phyloP scores from a whole-genome alignment of 2,329 filamentous ascomycete species.

The Aspergillus aculeatinus region DNA sequence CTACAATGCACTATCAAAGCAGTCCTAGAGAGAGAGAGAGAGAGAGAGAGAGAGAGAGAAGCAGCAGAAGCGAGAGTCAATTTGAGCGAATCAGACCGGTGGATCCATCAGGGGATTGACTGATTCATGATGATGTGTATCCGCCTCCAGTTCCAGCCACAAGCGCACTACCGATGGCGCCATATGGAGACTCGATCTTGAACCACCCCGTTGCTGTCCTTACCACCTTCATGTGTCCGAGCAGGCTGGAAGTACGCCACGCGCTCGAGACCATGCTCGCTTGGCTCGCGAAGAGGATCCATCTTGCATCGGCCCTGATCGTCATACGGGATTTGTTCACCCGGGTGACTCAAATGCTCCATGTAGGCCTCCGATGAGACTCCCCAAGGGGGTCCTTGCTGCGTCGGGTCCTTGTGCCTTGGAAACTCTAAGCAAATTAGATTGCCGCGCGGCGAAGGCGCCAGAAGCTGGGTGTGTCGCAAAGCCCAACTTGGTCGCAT shows the following conservation, averaged over 20 bases:
- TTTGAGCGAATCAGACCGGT: background rate
- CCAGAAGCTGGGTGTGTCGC: slow-evolving; percentile 55
- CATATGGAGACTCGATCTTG: slow-evolving; percentile 46
- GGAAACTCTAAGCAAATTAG: slow-evolving; percentile 76
- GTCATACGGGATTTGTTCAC: slow-evolving; percentile 64
- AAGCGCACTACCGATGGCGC: slow-evolving; percentile 31
- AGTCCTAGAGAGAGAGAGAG: slow-evolving; percentile 22
- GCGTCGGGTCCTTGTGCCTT: slow-evolving; percentile 64
- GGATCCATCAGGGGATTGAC: slow-evolving; percentile 1
- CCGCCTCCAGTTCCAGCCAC: background rate
- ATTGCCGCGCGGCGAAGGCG: slow-evolving; percentile 46
- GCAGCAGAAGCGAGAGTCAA: slow-evolving; percentile 1
- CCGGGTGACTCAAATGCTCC: slow-evolving; percentile 68
- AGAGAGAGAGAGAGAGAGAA: slow-evolving; percentile 17
- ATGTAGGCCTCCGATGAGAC: slow-evolving; percentile 68
- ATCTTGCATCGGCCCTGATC: slow-evolving; percentile 52
- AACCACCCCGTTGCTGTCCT: slow-evolving; percentile 43
- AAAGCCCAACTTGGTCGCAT: slow-evolving; percentile 59
- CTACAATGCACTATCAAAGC: slow-evolving; percentile 80
- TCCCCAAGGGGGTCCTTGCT: slow-evolving; percentile 71
- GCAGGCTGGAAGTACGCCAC: slow-evolving; percentile 58
- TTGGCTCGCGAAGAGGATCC: slow-evolving; percentile 48
- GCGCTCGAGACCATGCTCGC: slow-evolving; percentile 41
- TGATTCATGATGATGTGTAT: background rate
- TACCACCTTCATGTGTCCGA: slow-evolving; percentile 57